Evolutionary conservation across 164 flowering plant species (phyloP), one percentile per base, ranked within the genome.

Genomic region (Tetrastigma voinierianum): DNA sequence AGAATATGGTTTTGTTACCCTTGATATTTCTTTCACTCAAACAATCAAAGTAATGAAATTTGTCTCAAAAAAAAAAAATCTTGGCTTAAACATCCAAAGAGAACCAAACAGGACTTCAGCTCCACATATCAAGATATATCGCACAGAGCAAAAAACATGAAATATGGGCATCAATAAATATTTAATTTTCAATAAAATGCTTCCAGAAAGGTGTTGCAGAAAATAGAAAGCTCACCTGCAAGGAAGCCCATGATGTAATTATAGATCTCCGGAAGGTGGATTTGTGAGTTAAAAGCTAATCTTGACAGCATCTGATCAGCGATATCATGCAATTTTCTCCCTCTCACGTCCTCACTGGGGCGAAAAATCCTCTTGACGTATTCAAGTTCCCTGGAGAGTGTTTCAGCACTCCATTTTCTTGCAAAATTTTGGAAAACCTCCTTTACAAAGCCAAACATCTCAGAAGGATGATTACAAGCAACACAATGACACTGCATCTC

Each of bases 361-460:
- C 60, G 61, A 67, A 95, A 95, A 51, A 95, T 89, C 72, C 91
- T 85, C 75, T 77, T 86, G 48, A 95, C 97, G 78, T 87, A 90
- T 70, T 89, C 89, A 70, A 95, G 93, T 67, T 95, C 98, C 69
- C 72, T 90, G 43, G 76, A 74, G 69, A 95, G 81, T 10, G 79
- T 80, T 74, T 90, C 94, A n/a, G 74, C 86, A 17, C 76, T 80
- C 98, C 98, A 95, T 32, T 81, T 91, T 77, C 81, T 82, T 1
- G 93, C 90, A 78, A 86, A 95, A 69, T 83, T 81, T 78, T 76
- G 87, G 64, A 95, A 95, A 66, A 95, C 98, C 66, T 89, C 98
- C 70, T 88, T 89, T 40, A 92, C 95, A 72, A 92, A 95, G 44
- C 98, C 98, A 78, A 90, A 95, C 96, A 95, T 90, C 81, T 92